These are phyloP conservation scores for Cytospora piceicola DNA, from an alignment of 2,329 filamentous ascomycete genomes.

Conservation along the genomic window DNA sequence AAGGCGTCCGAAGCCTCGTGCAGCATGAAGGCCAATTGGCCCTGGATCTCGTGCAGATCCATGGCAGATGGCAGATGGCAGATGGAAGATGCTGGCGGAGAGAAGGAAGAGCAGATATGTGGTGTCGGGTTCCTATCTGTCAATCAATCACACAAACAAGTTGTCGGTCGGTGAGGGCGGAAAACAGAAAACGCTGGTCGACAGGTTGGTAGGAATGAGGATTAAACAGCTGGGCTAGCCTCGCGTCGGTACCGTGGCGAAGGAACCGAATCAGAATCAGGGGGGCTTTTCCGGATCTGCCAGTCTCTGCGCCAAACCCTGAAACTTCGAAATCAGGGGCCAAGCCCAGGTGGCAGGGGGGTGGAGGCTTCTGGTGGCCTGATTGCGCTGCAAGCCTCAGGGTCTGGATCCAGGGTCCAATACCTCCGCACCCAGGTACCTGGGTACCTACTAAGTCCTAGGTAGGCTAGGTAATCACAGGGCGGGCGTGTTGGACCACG, in stretches of 20 bases:
- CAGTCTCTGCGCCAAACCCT: background rate
- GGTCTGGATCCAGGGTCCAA: no score
- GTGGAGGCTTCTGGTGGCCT: background rate
- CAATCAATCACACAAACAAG: background rate
- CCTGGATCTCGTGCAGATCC: slow-evolving; percentile 67
- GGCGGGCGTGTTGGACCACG: no score
- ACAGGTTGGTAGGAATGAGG: background rate
- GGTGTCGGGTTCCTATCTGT: background rate
- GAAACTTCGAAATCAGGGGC: background rate
- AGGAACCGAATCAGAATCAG: slow-evolving; percentile 4
- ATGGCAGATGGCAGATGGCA: slow-evolving; percentile 52
- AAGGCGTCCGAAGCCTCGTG: slow-evolving; percentile 66
- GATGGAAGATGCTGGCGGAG: no score
- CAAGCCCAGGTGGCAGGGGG: no score
- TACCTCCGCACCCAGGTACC: no score
- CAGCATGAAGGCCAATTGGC: slow-evolving; percentile 55
- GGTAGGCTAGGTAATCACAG: no score
- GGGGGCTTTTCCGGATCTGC: background rate
- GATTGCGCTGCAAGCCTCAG: background rate
- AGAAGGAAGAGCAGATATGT: background rate
- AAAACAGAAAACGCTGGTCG: background rate
- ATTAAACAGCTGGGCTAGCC: background rate
- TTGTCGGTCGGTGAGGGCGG: background rate
- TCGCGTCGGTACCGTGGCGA: slow-evolving; percentile 2
- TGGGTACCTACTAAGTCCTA: no score